Conservation (phyloP, 2,329 filamentous ascomycete genomes). For the Penicillium sumatraense region DNA sequence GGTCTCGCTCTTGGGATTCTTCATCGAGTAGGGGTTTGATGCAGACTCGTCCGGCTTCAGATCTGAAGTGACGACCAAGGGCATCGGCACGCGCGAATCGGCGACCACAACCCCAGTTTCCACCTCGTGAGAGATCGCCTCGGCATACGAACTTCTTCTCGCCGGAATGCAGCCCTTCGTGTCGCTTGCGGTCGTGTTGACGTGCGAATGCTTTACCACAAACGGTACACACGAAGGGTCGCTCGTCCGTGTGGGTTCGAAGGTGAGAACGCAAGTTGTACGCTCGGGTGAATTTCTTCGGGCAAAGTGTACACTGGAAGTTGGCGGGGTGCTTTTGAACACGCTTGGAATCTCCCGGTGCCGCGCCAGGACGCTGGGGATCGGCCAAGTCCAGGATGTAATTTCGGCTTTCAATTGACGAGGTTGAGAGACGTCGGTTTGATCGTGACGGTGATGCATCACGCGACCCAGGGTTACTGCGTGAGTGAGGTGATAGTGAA, state of each 20-base stretch:
- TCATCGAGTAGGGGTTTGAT: slow-evolving; percentile 98
- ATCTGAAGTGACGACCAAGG: slow-evolving; percentile 90
- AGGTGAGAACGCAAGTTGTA: slow-evolving; percentile 96
- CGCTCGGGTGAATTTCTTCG: slow-evolving; percentile 93
- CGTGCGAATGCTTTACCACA: slow-evolving; percentile 97
- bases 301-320: slow-evolving; percentile 91
- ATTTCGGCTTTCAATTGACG: slow-evolving; percentile 62
- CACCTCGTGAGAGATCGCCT: slow-evolving; percentile 80
- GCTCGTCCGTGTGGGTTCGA: slow-evolving; percentile 94
- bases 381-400: slow-evolving; percentile 92
- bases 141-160: slow-evolving; percentile 99
- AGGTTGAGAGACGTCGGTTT: slow-evolving; percentile 49
- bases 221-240: slow-evolving; percentile 95
- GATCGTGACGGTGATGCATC: slow-evolving; percentile 50
- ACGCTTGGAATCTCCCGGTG: slow-evolving; percentile 69
- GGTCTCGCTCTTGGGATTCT: slow-evolving; percentile 82
- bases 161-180: slow-evolving; percentile 93
- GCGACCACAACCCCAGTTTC: slow-evolving; percentile 89
- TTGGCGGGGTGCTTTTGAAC: slow-evolving; percentile 97
- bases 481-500: slow-evolving; percentile 49
- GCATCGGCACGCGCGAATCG: slow-evolving; percentile 95
- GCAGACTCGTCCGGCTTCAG: slow-evolving; percentile 91
- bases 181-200: slow-evolving; percentile 95
- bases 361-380: slow-evolving; percentile 75
- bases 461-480: slow-evolving; percentile 49